Evolutionary conservation across 257 asterid genomes (phyloP), one percentile per base, ranked within the genome.

Genomic region (Scutellaria minor): DNA sequence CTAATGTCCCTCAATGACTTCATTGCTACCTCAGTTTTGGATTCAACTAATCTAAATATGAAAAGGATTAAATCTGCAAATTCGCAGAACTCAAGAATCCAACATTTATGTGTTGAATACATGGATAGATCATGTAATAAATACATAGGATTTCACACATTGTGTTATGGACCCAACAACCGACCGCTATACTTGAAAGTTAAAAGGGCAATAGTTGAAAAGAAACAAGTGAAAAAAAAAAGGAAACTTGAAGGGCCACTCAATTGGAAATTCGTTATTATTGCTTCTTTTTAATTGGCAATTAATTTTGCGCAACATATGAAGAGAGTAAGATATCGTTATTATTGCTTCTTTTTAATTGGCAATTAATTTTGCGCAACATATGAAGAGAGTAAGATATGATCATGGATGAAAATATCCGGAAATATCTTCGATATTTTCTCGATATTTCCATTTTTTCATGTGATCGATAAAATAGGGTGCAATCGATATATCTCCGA

Each of bases 191-290:
- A 10, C 54, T 76, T n/a, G 24, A 53, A 37, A 31, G 45, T 64
- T 24, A 72, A 51, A 12, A 42, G 22, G 35, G 55, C 77, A 72
- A 72, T 42, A 51, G 70, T 45, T 54, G 53, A 63, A 39, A 63
- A 37, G 42, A 70, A 54, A 54, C 44, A 31, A 45, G 68, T 62
- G 44, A 14, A 22, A 50, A 42, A 50, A 42, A 62, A 18, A 39
- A 63, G 41, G 61, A 70, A 6, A 44, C 66, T n/a, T 55, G 31
- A 69, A 72, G 62, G 70, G 24, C 70, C 75, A 68, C 44, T 15
- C 66, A 42, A 48, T 55, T 60, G 64, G 45, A 50, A 20, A 39
- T 68, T 48, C 40, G 12, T 6, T 42, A n/a, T 39, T 1, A 27
- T 13, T 39, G 68, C 18, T 6, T 48, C 13, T 11, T 12, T 12